Base-by-base conservation (phyloP, 2,329 filamentous ascomycete genomes). In the Calonectria crousiana region DNA sequence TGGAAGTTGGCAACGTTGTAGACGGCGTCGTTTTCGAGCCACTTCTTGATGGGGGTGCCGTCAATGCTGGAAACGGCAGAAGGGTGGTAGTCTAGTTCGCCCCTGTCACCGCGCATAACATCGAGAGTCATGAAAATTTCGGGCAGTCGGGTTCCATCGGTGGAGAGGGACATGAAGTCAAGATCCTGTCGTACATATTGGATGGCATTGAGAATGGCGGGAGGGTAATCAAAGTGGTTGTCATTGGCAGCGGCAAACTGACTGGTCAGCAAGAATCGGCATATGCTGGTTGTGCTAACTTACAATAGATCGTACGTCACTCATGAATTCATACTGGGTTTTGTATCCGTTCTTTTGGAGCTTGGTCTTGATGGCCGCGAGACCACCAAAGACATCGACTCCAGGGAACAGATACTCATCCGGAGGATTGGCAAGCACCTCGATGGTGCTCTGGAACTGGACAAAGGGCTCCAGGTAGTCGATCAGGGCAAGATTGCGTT, bases 21-120 rank as follows among this genome's bases (percentile, higher is more conserved):
- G 13, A 75, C 49, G 26, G 79, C 79, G 11, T 80, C 79, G 47
- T 80, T 72, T 66, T 81, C 73, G 20, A 80, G 75, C 79, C 79
- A 80, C 44, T 78, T 34, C 9, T 62, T 60, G 30, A 80, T 65
- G 6, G 78, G 78, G 6, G 64, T 77, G 1, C 67, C 79, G 13
- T 80, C 75, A 34, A 80, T 75, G 30, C 68, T 79, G 36, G 80
- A 73, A 28, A 80, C 56, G 34, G 79, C 79, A 0, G 79, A 80
- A 0, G 79, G 77, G 6, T 44, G 34, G 26, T 82, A 81, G 47
- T 73, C 66, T 1, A 81, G 78, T 2, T 34, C 16, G 18, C 69
- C 66, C 16, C 53, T 20, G 41, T 79, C 75, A 3, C 78, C 79
- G 6, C 76, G 74, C 4, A 20, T 16, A 5, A 76, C 69, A 18